Evolutionary conservation across 164 flowering plant species (phyloP).

Genomic region (Magnolia kwangsiensis): DNA sequence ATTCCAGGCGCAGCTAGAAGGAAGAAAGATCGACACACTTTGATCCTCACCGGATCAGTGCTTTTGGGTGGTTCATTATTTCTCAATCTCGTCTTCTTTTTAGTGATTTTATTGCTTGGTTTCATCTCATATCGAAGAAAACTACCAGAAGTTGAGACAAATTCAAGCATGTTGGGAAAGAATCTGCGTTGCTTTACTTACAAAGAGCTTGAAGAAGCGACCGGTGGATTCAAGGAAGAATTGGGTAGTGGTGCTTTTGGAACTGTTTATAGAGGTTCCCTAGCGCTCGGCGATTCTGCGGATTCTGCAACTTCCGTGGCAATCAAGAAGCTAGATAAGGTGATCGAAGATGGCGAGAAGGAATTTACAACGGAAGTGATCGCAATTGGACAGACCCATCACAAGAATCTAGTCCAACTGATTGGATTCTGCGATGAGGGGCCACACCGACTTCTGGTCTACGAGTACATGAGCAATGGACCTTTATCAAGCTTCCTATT

Average conservation of each 20-base stretch:
- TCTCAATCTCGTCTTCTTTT: background rate
- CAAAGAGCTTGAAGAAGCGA: slow-evolving; percentile 23
- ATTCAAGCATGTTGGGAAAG: background rate
- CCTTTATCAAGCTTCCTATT: slow-evolving; percentile 15
- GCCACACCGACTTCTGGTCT: slow-evolving; percentile 9
- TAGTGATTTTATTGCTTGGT: background rate
- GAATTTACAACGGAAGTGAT: slow-evolving; percentile 18
- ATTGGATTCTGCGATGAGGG: slow-evolving; percentile 22
- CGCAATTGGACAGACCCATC: slow-evolving; percentile 22
- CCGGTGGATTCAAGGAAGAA: slow-evolving; percentile 20
- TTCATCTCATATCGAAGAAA: background rate
- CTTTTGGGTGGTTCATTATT: background rate
- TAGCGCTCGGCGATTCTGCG: background rate
- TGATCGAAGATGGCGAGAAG: background rate
- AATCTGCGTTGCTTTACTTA: slow-evolving; percentile 16
- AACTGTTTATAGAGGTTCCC: slow-evolving; percentile 17
- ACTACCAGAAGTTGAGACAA: background rate
- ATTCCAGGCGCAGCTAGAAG: background rate
- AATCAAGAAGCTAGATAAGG: slow-evolving; percentile 2
- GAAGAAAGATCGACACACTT: background rate
- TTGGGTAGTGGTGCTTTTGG: slow-evolving; percentile 17
- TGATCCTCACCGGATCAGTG: background rate
- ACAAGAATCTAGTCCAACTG: slow-evolving; percentile 23
- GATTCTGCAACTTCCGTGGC: background rate
- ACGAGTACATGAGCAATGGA: slow-evolving; percentile 19